A percentile compares a stretch with the other conserved stretches of the same genome.
phyloP scores from a whole-genome alignment of 1,284 basidiomycete genomes.

The Ustilago curta region DNA sequence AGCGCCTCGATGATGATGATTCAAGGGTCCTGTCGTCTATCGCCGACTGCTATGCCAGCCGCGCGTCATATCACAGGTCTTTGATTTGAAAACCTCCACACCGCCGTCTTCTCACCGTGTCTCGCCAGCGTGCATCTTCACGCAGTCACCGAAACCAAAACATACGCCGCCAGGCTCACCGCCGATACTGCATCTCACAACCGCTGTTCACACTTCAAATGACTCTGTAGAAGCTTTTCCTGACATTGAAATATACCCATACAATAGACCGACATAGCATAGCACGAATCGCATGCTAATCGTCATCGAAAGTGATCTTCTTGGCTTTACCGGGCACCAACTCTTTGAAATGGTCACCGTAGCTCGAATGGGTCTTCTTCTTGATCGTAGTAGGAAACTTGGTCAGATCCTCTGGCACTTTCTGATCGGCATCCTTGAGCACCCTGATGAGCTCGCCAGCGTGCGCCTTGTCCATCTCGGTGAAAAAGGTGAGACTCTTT shows the following conservation, averaged over 20 bases:
- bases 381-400: slow-evolving; percentile 95
- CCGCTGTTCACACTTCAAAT: not conserved
- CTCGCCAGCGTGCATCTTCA: not conserved
- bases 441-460: slow-evolving; percentile 95
- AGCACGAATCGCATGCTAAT: not conserved
- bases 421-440: slow-evolving; percentile 84
- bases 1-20: slow-evolving; percentile 7
- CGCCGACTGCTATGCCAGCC: not conserved
- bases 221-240: not conserved
- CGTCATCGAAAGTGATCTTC: slow-evolving; percentile 67
- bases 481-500: slow-evolving; percentile 95
- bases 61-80: slow-evolving; percentile 38
- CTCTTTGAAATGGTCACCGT: slow-evolving; percentile 70
- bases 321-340: slow-evolving; percentile 80
- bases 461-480: slow-evolving; percentile 75
- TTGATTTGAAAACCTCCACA: slow-evolving; percentile 30
- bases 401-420: slow-evolving; percentile 79
- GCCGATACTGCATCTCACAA: too few relatives aligned
- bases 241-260: not conserved
- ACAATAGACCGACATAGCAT: not conserved
- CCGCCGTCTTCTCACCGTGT: not conserved
- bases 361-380: slow-evolving; percentile 86
- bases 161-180: not conserved
- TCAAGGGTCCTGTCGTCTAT: slow-evolving; percentile 35
- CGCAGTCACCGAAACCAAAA: not conserved